Percentiles rank a stretch among this genome's conserved stretches.
phyloP scores from a whole-genome alignment of 495 filamentous ascomycete species.

The Pyronema domesticum region DNA sequence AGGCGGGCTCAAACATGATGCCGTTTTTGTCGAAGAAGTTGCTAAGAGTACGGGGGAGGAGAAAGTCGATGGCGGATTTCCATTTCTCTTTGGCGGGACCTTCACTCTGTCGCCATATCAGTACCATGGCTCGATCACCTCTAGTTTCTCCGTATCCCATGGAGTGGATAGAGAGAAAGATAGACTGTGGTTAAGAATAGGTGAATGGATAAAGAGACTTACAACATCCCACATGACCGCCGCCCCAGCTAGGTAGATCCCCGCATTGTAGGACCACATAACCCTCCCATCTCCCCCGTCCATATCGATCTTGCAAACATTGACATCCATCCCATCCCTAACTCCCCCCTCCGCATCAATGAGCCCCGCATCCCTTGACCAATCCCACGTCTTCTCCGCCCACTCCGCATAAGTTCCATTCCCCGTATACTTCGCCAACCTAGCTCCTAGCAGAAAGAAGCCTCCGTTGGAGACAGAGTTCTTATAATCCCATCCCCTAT shows the following conservation, averaged over 20 bases:
- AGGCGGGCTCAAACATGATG: slow-evolving; percentile 52
- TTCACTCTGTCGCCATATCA: neutral
- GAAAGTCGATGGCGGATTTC: slow-evolving; percentile 33
- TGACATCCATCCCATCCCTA: neutral
- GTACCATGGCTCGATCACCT: too few relatives aligned
- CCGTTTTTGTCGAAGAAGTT: slow-evolving; percentile 36
- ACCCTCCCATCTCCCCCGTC: too few relatives aligned
- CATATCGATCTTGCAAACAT: slow-evolving; percentile 28
- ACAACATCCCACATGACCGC: slow-evolving; percentile 58
- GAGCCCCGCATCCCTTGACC: slow-evolving; percentile 37
- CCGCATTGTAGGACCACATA: slow-evolving; percentile 50
- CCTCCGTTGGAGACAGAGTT: slow-evolving; percentile 49
- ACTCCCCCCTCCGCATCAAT: slow-evolving; percentile 16
- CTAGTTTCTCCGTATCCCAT: too few relatives aligned
- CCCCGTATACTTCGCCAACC: slow-evolving; percentile 51
- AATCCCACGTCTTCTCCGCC: slow-evolving; percentile 53
- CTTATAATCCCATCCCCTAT: slow-evolving; percentile 59
- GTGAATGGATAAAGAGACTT: slow-evolving; percentile 6
- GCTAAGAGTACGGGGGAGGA: slow-evolving; percentile 28
- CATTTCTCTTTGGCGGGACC: slow-evolving; percentile 30
- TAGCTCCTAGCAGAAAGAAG: slow-evolving; percentile 53
- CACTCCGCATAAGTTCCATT: slow-evolving; percentile 53
- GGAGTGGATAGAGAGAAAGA: too few relatives aligned
- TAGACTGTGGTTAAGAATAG: slow-evolving; percentile 8
- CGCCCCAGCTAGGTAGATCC: slow-evolving; percentile 45